These are phyloP conservation scores for Metschnikowia lochheadii DNA, from an alignment of 805 yeast species.

Conservation along the genomic window DNA sequence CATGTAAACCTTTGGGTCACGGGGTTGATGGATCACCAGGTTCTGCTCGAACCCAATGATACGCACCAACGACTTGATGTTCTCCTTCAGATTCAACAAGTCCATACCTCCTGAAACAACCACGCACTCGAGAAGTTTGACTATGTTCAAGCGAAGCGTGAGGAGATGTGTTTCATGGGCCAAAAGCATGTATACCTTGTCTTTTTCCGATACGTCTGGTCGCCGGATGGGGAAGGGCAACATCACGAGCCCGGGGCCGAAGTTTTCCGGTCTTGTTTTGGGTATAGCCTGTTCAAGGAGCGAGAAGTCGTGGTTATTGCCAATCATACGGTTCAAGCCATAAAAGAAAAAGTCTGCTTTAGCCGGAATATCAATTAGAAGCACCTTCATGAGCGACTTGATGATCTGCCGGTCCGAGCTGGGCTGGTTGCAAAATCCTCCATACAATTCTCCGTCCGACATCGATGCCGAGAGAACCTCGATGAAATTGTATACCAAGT, in stretches of 20 bases:
- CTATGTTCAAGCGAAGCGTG: slow-evolving; percentile 41
- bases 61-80: slow-evolving; percentile 38
- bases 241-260: slow-evolving; percentile 7
- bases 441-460: slow-evolving; percentile 10
- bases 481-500: slow-evolving; percentile 48
- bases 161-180: slow-evolving; percentile 44
- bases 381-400: slow-evolving; percentile 30
- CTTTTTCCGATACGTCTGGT: not conserved
- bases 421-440: slow-evolving; percentile 5
- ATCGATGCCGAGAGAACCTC: slow-evolving; percentile 49
- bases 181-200: slow-evolving; percentile 18
- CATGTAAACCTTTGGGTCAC: slow-evolving; percentile 34
- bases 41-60: slow-evolving; percentile 49
- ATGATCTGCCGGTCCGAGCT: slow-evolving; percentile 12
- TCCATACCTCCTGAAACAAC: slow-evolving; percentile 27
- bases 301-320: slow-evolving; percentile 44
- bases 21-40: slow-evolving; percentile 40
- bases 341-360: slow-evolving; percentile 42
- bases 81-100: slow-evolving; percentile 32
- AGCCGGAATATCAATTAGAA: slow-evolving; percentile 40
- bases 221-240: slow-evolving; percentile 13
- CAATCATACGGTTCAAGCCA: slow-evolving; percentile 53
- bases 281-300: slow-evolving; percentile 45
- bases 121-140: slow-evolving; percentile 46
- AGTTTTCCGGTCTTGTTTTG: slow-evolving; percentile 1